Conservation (phyloP, 768 basidiomycete species). For the Agaricus subrufescens region DNA sequence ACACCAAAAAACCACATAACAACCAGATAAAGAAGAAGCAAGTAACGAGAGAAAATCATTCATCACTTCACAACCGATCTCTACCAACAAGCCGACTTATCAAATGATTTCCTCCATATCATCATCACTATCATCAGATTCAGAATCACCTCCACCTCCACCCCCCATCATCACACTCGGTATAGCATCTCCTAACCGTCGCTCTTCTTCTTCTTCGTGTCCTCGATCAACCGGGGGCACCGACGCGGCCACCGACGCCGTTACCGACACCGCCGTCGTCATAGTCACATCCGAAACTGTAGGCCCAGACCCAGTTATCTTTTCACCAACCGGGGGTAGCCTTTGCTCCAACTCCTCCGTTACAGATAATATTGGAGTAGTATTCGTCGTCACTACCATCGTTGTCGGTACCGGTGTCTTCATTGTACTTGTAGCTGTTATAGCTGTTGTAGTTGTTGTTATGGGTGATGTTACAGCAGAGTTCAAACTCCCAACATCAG, state of each 20-base stretch:
- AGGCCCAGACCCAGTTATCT: neutral
- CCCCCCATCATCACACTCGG: conserved; percentile 8
- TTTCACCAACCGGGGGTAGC: no score
- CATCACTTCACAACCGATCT: neutral
- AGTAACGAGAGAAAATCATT: neutral
- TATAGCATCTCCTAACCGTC: conserved; percentile 3
- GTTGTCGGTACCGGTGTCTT: no score
- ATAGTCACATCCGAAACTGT: neutral
- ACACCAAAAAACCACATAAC: no score
- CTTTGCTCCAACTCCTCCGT: neutral
- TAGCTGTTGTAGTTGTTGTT: neutral
- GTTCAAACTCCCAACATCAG: neutral
- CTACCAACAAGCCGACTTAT: neutral
- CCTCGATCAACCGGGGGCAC: neutral
- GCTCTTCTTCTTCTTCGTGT: neutral
- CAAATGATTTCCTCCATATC: conserved; percentile 44
- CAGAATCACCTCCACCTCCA: conserved; percentile 24
- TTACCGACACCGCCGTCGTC: no score
- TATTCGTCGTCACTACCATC: neutral
- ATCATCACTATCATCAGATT: conserved; percentile 27
- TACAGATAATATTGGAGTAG: neutral
- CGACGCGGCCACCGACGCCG: neutral
- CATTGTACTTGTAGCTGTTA: no score
- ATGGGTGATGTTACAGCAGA: neutral
- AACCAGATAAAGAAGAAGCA: neutral